phyloP scores from a whole-genome alignment of 2,329 filamentous ascomycete species.

The Ascochyta pisi region DNA sequence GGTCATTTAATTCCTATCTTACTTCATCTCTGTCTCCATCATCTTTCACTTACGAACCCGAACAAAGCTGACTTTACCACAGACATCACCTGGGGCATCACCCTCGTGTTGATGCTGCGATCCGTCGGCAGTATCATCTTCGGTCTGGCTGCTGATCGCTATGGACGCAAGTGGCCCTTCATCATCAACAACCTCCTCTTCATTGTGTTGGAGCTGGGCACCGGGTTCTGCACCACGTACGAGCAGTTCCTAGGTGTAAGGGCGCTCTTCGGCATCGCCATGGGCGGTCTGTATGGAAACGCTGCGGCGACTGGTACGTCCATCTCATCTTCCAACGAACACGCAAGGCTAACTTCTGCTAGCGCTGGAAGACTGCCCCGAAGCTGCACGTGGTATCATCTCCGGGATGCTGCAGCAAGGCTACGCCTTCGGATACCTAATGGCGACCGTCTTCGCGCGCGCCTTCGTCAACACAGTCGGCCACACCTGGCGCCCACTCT shows the following conservation, averaged over 20 bases:
- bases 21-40: too few relatives aligned
- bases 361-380: slow-evolving; percentile 68
- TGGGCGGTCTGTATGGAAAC: slow-evolving; percentile 69
- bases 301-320: slow-evolving; percentile 60
- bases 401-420: slow-evolving; percentile 69
- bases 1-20: not conserved
- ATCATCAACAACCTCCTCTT: slow-evolving; percentile 67
- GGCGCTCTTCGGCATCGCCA: slow-evolving; percentile 68
- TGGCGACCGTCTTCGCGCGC: slow-evolving; percentile 62
- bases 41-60: too few relatives aligned
- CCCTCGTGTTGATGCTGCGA: slow-evolving; percentile 62
- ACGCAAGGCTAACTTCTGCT: not conserved
- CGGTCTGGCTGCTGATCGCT: slow-evolving; percentile 61
- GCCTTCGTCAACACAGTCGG: slow-evolving; percentile 77
- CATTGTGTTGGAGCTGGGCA: slow-evolving; percentile 66
- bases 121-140: slow-evolving; percentile 66
- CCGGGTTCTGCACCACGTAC: slow-evolving; percentile 66
- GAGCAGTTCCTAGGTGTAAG: slow-evolving; percentile 65
- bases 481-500: slow-evolving; percentile 83
- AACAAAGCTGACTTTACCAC: not conserved
- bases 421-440: slow-evolving; percentile 70
- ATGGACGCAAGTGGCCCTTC: slow-evolving; percentile 64
- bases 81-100: slow-evolving; percentile 67
- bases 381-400: slow-evolving; percentile 64
- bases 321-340: not conserved